Evolutionary conservation across 768 basidiomycete species (phyloP).

Genomic region (Omphalotus guepiniiformis): DNA sequence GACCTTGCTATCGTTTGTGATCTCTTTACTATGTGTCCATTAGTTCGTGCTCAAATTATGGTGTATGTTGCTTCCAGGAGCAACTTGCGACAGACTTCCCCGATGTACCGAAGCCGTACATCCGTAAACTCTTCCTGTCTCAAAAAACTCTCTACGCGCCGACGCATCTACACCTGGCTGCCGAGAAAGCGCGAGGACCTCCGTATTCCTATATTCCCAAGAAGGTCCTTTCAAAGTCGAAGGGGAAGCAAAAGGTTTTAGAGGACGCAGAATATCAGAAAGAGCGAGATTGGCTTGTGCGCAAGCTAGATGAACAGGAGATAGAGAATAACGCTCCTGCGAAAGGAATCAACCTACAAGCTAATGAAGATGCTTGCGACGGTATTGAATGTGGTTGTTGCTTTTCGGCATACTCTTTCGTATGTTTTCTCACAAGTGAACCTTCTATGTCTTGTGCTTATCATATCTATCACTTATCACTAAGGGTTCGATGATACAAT

Average conservation of each 20-base stretch:
- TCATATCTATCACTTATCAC: conserved; percentile 1
- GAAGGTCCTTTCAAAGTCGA: conserved; percentile 28
- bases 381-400: conserved; percentile 90
- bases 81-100: conserved; percentile 58
- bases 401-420: conserved; percentile 68
- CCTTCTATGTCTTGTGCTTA: not conserved
- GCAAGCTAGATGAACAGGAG: conserved; percentile 24
- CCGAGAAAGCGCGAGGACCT: conserved; percentile 27
- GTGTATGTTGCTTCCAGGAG: conserved; percentile 32
- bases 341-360: conserved; percentile 33
- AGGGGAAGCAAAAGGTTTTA: conserved; percentile 37
- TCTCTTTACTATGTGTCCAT: conserved; percentile 6
- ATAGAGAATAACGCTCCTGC: conserved; percentile 24
- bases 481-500: conserved; percentile 84
- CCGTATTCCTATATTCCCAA: conserved; percentile 32
- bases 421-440: no score
- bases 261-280: conserved; percentile 44
- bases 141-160: conserved; percentile 60
- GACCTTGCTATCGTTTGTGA: conserved; percentile 48
- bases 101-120: conserved; percentile 47
- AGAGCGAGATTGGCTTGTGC: conserved; percentile 46
- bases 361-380: conserved; percentile 43
- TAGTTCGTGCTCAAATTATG: conserved; percentile 6
- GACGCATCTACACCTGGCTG: conserved; percentile 47
- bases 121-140: conserved; percentile 38